These are phyloP conservation scores for Mallotus repandus DNA, from an alignment of 441 rosid species.

Conservation along the genomic window DNA sequence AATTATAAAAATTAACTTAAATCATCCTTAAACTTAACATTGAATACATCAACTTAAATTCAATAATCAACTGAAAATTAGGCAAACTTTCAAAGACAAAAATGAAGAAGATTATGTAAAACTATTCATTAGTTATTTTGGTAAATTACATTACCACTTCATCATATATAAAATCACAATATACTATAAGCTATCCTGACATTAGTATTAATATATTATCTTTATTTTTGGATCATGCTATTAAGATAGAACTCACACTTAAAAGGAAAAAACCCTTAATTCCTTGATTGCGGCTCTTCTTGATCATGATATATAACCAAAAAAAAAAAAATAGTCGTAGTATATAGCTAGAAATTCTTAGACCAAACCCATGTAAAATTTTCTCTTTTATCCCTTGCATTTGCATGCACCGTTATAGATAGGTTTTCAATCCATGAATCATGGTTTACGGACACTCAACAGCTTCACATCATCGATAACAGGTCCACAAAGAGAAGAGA, in stretches of 20 bases:
- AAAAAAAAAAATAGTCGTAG: neutral
- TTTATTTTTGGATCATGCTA: neutral
- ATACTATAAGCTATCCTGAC: neutral
- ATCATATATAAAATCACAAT: conserved; percentile 8
- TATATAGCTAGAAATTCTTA: neutral
- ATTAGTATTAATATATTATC: conserved; percentile 4
- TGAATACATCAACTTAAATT: too few species aligned
- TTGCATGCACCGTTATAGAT: too few species aligned
- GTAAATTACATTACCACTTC: neutral
- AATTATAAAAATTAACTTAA: too few species aligned
- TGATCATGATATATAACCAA: neutral
- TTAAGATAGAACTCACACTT: conserved; percentile 2
- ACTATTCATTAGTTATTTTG: conserved; percentile 1
- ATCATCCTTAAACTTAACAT: too few species aligned
- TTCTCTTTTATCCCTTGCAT: too few species aligned
- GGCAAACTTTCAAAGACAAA: too few species aligned
- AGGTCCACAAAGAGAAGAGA: conserved; percentile 81
- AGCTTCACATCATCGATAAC: conserved; percentile 69
- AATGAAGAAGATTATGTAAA: neutral
- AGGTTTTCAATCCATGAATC: neutral
- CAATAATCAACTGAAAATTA: too few species aligned
- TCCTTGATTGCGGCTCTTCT: neutral
- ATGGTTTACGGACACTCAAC: conserved; percentile 41
- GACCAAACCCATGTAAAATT: neutral
- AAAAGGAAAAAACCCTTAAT: neutral